Conservation (phyloP, 1,284 basidiomycete genomes). For the Austroboletus olivaceoglutinosus region DNA sequence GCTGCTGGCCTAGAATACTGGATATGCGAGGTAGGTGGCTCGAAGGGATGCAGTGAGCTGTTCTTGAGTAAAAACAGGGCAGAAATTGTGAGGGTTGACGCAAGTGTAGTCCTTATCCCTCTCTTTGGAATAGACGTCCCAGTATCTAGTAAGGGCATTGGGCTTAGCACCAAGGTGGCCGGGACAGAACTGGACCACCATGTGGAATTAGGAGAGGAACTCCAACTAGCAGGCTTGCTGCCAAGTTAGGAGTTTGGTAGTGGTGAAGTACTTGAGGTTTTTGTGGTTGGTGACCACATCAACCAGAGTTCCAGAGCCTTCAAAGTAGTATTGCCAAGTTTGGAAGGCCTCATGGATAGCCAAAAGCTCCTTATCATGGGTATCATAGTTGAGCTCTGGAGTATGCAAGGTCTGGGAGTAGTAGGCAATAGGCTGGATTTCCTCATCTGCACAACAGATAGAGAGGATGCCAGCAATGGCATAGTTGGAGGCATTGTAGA, state of each 20-base stretch:
- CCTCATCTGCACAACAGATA: background rate
- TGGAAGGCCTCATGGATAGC: background rate
- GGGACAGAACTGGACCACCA: background rate
- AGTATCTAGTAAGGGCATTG: too few species aligned
- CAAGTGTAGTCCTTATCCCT: constrained; percentile 3
- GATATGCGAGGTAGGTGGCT: background rate
- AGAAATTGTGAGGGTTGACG: constrained; percentile 14
- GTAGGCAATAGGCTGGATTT: background rate
- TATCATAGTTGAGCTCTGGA: background rate
- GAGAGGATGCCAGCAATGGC: background rate
- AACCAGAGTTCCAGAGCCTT: background rate
- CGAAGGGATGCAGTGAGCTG: background rate
- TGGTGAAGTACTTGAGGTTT: background rate
- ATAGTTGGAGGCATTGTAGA: background rate
- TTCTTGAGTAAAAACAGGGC: background rate
- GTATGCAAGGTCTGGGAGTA: background rate
- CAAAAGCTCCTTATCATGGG: background rate
- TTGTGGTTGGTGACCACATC: background rate
- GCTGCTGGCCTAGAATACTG: background rate
- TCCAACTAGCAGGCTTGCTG: background rate
- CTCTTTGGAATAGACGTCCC: too few species aligned
- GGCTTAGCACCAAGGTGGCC: background rate
- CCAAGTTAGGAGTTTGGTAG: background rate
- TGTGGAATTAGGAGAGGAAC: background rate
- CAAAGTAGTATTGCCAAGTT: background rate